These are phyloP conservation scores for Fusarium luffae DNA, from an alignment of 2,329 filamentous ascomycete species.

Conservation along the genomic window DNA sequence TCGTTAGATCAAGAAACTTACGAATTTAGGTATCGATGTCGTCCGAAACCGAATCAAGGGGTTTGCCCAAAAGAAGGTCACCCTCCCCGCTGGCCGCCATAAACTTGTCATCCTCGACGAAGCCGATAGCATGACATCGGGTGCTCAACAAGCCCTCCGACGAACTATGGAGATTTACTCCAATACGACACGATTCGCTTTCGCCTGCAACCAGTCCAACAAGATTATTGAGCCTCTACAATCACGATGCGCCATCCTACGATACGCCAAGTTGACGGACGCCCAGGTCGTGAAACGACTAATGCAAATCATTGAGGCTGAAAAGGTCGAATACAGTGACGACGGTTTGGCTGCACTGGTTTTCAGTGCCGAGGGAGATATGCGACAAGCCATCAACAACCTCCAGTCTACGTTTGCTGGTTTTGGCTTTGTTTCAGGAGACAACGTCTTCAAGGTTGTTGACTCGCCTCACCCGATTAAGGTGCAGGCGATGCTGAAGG, in stretches of 20 bases:
- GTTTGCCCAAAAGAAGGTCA: slow-evolving; percentile 99
- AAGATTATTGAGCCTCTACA: slow-evolving; percentile 99
- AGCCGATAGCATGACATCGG: slow-evolving; percentile 97
- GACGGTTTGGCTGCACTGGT: slow-evolving; percentile 96
- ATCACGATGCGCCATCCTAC: slow-evolving; percentile 93
- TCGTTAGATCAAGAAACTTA: neutral
- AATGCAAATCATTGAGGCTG: slow-evolving; percentile 91
- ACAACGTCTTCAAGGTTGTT: slow-evolving; percentile 98
- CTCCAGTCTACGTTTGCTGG: slow-evolving; percentile 92
- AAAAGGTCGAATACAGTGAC: slow-evolving; percentile 89
- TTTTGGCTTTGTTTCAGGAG: slow-evolving; percentile 95
- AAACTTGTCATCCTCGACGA: slow-evolving; percentile 98
- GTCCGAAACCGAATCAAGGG: slow-evolving; percentile 98
- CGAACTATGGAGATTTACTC: slow-evolving; percentile 99
- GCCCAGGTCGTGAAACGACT: slow-evolving; percentile 90
- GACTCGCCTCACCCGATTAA: slow-evolving; percentile 98
- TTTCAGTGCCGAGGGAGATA: slow-evolving; percentile 97
- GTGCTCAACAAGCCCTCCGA: slow-evolving; percentile 92
- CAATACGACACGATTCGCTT: slow-evolving; percentile 94
- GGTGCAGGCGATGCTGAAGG: slow-evolving; percentile 98
- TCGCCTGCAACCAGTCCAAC: slow-evolving; percentile 98
- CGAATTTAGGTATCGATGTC: slow-evolving; percentile 82
- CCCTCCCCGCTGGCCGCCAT: slow-evolving; percentile 87
- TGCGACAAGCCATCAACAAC: slow-evolving; percentile 99
- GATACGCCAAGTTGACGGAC: slow-evolving; percentile 92